phyloP scores from a whole-genome alignment of 495 filamentous ascomycete genomes.

The Penicillium desertorum region DNA sequence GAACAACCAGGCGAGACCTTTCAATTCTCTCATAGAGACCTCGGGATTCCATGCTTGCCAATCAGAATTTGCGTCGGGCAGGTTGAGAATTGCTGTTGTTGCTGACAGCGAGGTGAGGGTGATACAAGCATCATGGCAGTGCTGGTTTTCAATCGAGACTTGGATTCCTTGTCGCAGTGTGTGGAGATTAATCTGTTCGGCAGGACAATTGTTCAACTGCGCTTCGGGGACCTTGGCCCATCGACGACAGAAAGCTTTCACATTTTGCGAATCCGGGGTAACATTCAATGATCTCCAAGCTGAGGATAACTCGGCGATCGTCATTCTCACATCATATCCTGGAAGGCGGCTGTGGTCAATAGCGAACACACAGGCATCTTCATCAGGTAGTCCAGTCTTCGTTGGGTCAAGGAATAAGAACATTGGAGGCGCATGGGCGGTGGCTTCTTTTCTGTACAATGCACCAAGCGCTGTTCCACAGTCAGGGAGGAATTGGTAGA shows the following conservation, averaged over 20 bases:
- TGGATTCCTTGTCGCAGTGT: constrained; percentile 14
- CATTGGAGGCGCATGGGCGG: constrained; percentile 29
- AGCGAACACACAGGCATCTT: constrained; percentile 68
- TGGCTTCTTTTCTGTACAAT: constrained; percentile 49
- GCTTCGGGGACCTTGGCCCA: constrained; percentile 19
- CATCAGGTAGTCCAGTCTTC: constrained; percentile 39
- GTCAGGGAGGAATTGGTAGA: constrained; percentile 54
- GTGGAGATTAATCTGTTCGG: constrained; percentile 14
- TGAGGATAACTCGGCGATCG: constrained; percentile 44
- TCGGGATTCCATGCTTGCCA: constrained; percentile 28
- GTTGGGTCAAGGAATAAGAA: constrained; percentile 68
- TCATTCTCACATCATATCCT: constrained; percentile 52
- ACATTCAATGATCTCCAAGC: constrained; percentile 33
- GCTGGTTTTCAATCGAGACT: constrained; percentile 16
- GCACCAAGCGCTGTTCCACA: constrained; percentile 67
- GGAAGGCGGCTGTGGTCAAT: constrained; percentile 49
- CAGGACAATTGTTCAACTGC: constrained; percentile 12
- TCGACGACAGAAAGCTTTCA: constrained; percentile 29
- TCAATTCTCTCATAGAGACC: constrained; percentile 24
- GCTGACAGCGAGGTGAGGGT: constrained; percentile 29
- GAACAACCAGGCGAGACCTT: constrained; percentile 33
- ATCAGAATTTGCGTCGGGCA: constrained; percentile 2
- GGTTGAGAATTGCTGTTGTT: constrained; percentile 14
- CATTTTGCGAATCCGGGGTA: constrained; percentile 2
- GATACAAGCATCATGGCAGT: constrained; percentile 30